These are phyloP conservation scores for Sugiyamaella chiloensis DNA, from an alignment of 805 yeast species.

Conservation along the genomic window DNA sequence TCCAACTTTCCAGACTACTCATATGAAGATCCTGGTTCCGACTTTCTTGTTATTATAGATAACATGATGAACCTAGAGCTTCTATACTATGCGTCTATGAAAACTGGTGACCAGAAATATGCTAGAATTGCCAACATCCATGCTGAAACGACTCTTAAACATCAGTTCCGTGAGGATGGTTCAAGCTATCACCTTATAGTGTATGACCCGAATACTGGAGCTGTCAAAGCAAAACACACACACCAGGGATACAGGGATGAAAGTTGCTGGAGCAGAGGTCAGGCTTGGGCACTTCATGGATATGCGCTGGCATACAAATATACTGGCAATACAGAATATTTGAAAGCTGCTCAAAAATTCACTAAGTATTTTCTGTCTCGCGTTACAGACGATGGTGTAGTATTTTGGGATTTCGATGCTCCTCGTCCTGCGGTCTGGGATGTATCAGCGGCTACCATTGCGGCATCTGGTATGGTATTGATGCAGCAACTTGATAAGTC, in stretches of 20 bases:
- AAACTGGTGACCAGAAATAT: constrained; percentile 29
- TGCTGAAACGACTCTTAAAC: constrained; percentile 30
- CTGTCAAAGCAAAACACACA: constrained; percentile 25
- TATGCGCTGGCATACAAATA: constrained; percentile 28
- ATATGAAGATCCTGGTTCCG: constrained; percentile 18
- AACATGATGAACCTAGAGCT: constrained; percentile 25
- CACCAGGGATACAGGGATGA: constrained; percentile 32
- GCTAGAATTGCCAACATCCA: constrained; percentile 32
- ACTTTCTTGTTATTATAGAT: constrained; percentile 31
- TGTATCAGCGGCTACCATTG: constrained; percentile 31
- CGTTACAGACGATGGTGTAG: constrained; percentile 27
- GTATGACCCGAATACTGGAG: constrained; percentile 26
- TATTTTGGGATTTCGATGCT: constrained; percentile 34
- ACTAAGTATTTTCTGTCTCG: constrained; percentile 26
- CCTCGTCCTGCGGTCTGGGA: constrained; percentile 29
- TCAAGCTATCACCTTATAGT: constrained; percentile 30
- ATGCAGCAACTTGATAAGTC: constrained; percentile 23
- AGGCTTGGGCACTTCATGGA: constrained; percentile 33
- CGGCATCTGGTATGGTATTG: constrained; percentile 29
- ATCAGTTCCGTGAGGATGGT: constrained; percentile 29
- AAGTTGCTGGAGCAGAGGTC: constrained; percentile 32
- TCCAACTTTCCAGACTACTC: constrained; percentile 18
- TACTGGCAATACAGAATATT: constrained; percentile 27
- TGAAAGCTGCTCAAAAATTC: constrained; percentile 26
- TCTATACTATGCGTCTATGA: constrained; percentile 29